These are phyloP conservation scores for Colletotrichum tabaci DNA, from an alignment of 2,329 filamentous ascomycete species.

Conservation along the genomic window DNA sequence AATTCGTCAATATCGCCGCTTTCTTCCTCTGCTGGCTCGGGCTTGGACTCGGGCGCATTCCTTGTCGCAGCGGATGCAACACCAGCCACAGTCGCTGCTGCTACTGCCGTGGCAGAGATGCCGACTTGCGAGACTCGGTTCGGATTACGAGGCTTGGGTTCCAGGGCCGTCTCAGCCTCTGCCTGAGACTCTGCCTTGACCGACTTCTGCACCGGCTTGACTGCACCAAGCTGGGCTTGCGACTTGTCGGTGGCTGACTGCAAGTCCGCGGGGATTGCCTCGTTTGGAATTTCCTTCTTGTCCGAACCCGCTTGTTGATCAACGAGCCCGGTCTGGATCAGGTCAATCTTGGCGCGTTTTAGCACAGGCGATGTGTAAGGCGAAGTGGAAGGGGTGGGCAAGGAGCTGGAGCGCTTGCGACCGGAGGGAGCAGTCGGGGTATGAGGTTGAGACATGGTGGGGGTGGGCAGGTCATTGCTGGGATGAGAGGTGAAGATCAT, in stretches of 20 bases:
- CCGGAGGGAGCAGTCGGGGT: slow-evolving; percentile 52
- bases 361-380: slow-evolving; percentile 44
- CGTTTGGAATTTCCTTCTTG: slow-evolving; percentile 39
- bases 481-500: slow-evolving; percentile 51
- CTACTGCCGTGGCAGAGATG: slow-evolving; percentile 12
- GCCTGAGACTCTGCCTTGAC: slow-evolving; percentile 3
- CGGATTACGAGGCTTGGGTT: slow-evolving; percentile 38
- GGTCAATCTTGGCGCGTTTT: slow-evolving; percentile 38
- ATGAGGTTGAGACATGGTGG: slow-evolving; percentile 53
- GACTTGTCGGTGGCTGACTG: slow-evolving; percentile 2
- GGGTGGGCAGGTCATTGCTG: slow-evolving; percentile 51
- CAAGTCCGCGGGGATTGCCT: slow-evolving; percentile 19
- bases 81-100: slow-evolving; percentile 19
- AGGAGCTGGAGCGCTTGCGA: slow-evolving; percentile 64
- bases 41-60: background rate
- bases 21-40: slow-evolving; percentile 55
- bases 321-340: slow-evolving; percentile 7
- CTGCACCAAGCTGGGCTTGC: slow-evolving; percentile 12
- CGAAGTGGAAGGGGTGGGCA: slow-evolving; percentile 58
- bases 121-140: slow-evolving; percentile 35
- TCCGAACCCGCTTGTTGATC: slow-evolving; percentile 10
- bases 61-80: slow-evolving; percentile 4
- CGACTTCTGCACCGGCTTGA: background rate
- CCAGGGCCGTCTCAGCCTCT: slow-evolving; percentile 24
- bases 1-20: slow-evolving; percentile 64